These are phyloP conservation scores for Tephrocybe sp. DNA, from an alignment of 768 basidiomycete genomes.

Conservation along the genomic window DNA sequence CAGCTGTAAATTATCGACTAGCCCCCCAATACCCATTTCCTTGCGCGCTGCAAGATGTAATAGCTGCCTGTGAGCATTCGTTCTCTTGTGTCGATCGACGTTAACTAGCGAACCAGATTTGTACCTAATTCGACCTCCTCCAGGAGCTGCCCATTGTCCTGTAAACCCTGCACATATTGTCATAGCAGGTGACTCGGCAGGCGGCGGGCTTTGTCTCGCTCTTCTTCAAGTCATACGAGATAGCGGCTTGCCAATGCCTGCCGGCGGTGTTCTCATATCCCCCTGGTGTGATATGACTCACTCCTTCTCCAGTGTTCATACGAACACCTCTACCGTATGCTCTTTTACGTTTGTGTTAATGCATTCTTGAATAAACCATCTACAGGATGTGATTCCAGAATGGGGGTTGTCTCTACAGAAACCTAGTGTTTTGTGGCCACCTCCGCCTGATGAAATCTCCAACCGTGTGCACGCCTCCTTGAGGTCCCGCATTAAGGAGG, in stretches of 20 bases:
- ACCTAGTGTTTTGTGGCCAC: conserved; percentile 79
- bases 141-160: conserved; percentile 71
- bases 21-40: conserved; percentile 98
- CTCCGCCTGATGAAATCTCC: conserved; percentile 65
- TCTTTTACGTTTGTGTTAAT: not conserved
- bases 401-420: conserved; percentile 79
- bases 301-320: conserved; percentile 86
- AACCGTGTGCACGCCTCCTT: conserved; percentile 55
- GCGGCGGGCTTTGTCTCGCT: conserved; percentile 83
- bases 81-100: not conserved
- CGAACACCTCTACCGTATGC: conserved; percentile 80
- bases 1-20: conserved; percentile 81
- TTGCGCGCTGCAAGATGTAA: conserved; percentile 83
- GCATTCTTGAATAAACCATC: not conserved
- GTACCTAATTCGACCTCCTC: conserved; percentile 87
- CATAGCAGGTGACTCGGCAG: conserved; percentile 90
- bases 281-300: conserved; percentile 95
- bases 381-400: conserved; percentile 76
- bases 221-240: conserved; percentile 89
- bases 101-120: conserved; percentile 51
- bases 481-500: conserved; percentile 60
- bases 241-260: conserved; percentile 74
- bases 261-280: conserved; percentile 86
- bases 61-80: conserved; percentile 74
- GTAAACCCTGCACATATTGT: conserved; percentile 83